Evolutionary conservation across 2,329 filamentous ascomycete genomes (phyloP).

Genomic region (Fusarium pseudograminearum): DNA sequence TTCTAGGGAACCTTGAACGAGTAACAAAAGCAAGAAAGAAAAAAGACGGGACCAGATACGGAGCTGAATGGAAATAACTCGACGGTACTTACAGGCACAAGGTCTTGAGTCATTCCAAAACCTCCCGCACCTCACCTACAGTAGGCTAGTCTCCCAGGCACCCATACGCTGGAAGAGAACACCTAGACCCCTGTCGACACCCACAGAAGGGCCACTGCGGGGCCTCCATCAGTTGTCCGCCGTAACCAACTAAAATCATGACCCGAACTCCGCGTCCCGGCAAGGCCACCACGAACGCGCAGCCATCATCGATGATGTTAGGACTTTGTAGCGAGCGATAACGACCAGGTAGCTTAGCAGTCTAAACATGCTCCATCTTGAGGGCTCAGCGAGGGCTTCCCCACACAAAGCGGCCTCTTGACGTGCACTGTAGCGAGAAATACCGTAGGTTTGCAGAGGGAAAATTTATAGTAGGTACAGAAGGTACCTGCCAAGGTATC

Average conservation of each 20-base stretch:
- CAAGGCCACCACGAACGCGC: constrained; percentile 32
- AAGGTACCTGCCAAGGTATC: constrained; percentile 26
- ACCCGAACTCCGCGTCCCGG: constrained; percentile 42
- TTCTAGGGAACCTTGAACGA: constrained; percentile 31
- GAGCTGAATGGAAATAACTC: constrained; percentile 14
- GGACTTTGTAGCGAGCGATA: constrained; percentile 26
- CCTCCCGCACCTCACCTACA: constrained; percentile 14
- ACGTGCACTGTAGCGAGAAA: constrained; percentile 20
- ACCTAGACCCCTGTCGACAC: constrained; percentile 38
- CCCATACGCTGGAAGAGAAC: constrained; percentile 34
- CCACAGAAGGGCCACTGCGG: constrained; percentile 37
- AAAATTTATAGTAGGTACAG: background rate
- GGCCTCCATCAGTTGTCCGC: constrained; percentile 18
- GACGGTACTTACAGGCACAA: constrained; percentile 19
- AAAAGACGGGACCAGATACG: constrained; percentile 24
- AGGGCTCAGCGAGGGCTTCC: constrained; percentile 33
- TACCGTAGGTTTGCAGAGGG: background rate
- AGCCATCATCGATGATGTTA: constrained; percentile 32
- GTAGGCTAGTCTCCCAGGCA: constrained; percentile 4
- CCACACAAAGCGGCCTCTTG: constrained; percentile 43
- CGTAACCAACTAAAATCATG: constrained; percentile 25
- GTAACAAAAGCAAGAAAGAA: constrained; percentile 35
- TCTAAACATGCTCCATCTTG: constrained; percentile 14
- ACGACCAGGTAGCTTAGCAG: background rate
- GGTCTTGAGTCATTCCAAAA: constrained; percentile 48